phyloP scores from a whole-genome alignment of 345 rosid species.

The Lepidium sativum region DNA sequence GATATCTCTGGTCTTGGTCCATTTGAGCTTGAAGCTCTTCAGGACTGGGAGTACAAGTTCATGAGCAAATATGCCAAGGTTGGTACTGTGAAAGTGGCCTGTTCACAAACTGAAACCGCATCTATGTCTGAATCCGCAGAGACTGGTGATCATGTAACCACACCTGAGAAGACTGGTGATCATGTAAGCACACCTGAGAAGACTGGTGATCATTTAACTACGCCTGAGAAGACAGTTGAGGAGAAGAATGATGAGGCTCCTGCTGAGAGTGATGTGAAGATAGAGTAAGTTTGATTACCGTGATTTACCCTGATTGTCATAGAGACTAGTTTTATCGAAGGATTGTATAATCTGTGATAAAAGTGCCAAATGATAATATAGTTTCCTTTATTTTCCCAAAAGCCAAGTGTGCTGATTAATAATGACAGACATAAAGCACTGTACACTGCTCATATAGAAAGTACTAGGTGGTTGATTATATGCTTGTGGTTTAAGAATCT shows the following conservation, averaged over 20 bases:
- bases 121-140: slow-evolving; percentile 34
- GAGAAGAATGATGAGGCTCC: slow-evolving; percentile 9
- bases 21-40: slow-evolving; percentile 89
- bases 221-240: background rate
- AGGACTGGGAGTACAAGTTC: slow-evolving; percentile 99
- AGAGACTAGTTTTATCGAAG: background rate
- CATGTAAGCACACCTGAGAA: slow-evolving; percentile 4
- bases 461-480: background rate
- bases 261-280: slow-evolving; percentile 12
- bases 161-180: background rate
- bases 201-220: background rate
- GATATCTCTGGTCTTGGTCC: slow-evolving; percentile 96
- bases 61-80: slow-evolving; percentile 94
- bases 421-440: background rate
- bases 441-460: background rate
- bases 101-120: slow-evolving; percentile 40
- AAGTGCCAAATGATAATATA: background rate
- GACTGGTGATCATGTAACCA: slow-evolving; percentile 24
- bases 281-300: background rate
- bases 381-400: background rate
- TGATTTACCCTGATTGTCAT: background rate
- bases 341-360: slow-evolving; percentile 1
- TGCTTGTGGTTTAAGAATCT: background rate
- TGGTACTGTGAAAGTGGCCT: slow-evolving; percentile 54
- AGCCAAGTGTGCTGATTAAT: background rate